These are phyloP conservation scores for Eimeria acervulina DNA, from an alignment of 169 alveolate genomes.

Conservation along the genomic window DNA sequence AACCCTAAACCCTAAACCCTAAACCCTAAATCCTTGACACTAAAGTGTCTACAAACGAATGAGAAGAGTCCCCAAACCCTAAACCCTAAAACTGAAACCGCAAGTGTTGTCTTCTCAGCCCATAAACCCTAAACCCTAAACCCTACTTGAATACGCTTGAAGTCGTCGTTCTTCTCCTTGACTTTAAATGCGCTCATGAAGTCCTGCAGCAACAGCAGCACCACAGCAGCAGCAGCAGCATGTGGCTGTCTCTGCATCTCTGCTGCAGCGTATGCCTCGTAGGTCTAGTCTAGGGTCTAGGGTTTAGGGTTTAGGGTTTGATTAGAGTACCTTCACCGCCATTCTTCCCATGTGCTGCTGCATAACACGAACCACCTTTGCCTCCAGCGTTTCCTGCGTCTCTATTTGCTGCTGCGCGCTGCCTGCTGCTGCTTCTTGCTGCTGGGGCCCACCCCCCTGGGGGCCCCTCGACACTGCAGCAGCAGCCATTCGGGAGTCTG, in stretches of 20 bases:
- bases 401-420: conserved; percentile 39
- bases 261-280: not conserved
- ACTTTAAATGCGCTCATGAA: conserved; percentile 82
- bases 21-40: not conserved
- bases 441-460: conserved; percentile 25
- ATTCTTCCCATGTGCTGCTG: conserved; percentile 85
- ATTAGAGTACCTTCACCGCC: conserved; percentile 82
- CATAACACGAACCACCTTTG: conserved; percentile 79
- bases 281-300: not conserved
- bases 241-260: not conserved
- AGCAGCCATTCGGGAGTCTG: not conserved
- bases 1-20: conserved; percentile 32
- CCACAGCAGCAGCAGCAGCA: not conserved
- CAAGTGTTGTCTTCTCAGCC: not conserved
- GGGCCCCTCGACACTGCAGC: not conserved
- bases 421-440: conserved; percentile 16
- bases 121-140: not conserved
- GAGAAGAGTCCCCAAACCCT: not conserved
- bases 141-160: conserved; percentile 73
- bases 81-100: not conserved
- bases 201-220: conserved; percentile 49
- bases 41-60: too few species aligned
- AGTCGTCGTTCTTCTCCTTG: conserved; percentile 77
- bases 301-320: not conserved
- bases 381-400: conserved; percentile 64